Conservation (phyloP, 768 basidiomycete species). For the Kondoa malvinella region DNA sequence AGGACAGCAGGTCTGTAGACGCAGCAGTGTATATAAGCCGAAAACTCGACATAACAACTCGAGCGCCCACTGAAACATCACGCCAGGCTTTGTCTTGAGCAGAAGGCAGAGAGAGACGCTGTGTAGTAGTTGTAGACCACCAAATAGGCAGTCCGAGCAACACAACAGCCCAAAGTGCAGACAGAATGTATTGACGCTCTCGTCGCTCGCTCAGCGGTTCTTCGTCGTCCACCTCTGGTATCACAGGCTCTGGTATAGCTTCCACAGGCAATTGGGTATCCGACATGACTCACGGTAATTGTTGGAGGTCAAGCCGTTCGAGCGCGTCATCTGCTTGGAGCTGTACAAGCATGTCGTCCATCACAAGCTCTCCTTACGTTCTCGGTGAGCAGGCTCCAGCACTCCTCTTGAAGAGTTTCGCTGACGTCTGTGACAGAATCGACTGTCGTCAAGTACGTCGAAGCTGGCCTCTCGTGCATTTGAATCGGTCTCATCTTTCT, state of each 20-base stretch:
- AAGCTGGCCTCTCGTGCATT: background rate
- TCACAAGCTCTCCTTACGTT: background rate
- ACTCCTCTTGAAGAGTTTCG: background rate
- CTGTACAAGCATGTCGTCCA: background rate
- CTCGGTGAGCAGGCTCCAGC: background rate
- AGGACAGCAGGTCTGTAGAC: background rate
- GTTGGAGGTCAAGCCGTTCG: no score
- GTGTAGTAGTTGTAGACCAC: constrained; percentile 85
- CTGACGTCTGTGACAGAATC: background rate
- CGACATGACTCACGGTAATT: no score
- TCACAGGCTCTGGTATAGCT: background rate
- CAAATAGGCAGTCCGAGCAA: constrained; percentile 69
- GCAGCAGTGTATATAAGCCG: background rate
- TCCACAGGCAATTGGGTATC: no score
- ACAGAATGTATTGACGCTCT: constrained; percentile 37
- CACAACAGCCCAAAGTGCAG: constrained; percentile 61
- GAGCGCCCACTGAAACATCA: background rate
- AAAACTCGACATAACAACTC: background rate
- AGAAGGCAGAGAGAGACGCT: constrained; percentile 56
- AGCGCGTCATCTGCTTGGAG: no score
- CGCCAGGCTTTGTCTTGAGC: background rate
- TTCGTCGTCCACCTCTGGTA: background rate
- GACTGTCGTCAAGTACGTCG: background rate
- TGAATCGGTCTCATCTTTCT: background rate
- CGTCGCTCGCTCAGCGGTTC: background rate